These are phyloP conservation scores for Phytophthora pini DNA, from an alignment of 352 stramenopile species.

Conservation along the genomic window DNA sequence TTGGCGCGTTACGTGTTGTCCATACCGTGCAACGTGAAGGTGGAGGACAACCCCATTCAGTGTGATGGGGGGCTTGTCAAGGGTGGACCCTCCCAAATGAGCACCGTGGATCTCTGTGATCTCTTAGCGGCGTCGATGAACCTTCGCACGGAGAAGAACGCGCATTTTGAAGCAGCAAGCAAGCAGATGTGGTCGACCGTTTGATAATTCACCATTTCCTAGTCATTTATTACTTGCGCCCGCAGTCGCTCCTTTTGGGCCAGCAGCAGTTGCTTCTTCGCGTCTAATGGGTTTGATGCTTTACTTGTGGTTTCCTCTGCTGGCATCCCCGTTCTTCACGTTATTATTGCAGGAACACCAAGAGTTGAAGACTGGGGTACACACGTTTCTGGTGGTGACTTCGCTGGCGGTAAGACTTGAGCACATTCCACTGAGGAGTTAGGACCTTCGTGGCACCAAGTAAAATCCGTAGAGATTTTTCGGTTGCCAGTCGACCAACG, in stretches of 20 bases:
- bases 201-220: conserved; percentile 16
- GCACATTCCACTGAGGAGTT: no score
- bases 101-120: conserved; percentile 47
- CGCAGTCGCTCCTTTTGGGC: conserved; percentile 74
- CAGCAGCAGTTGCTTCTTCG: conserved; percentile 60
- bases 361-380: background rate
- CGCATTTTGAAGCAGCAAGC: conserved; percentile 46
- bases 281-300: conserved; percentile 29
- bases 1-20: conserved; percentile 75
- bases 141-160: conserved; percentile 56
- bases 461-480: conserved; percentile 61
- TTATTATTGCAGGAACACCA: background rate
- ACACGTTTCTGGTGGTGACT: background rate
- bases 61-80: conserved; percentile 55
- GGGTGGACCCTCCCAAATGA: conserved; percentile 47
- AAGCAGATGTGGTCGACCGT: conserved; percentile 63
- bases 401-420: background rate
- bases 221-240: conserved; percentile 16
- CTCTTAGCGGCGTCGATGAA: conserved; percentile 63
- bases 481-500: conserved; percentile 47
- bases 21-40: conserved; percentile 58
- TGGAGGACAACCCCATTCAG: conserved; percentile 57
- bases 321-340: background rate
- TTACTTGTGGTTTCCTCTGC: conserved; percentile 4
- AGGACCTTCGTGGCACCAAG: conserved; percentile 2